These are phyloP conservation scores for Wickerhamiella sergipiensis DNA, from an alignment of 805 yeast genomes.

Conservation along the genomic window DNA sequence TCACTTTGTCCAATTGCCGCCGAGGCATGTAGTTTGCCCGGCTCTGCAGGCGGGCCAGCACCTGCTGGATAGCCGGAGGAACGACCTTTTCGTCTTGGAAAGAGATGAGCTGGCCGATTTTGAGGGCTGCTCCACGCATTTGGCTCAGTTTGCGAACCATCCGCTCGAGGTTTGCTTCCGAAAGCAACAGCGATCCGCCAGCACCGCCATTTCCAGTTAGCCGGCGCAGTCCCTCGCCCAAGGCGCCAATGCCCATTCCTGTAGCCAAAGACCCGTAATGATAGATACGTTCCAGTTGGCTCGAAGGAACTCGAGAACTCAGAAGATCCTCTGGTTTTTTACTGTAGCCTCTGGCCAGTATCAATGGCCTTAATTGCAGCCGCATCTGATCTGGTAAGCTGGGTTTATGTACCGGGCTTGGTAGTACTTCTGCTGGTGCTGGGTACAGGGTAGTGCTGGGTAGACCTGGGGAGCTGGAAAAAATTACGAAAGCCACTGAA, in stretches of 20 bases:
- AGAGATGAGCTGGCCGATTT: conserved; percentile 92
- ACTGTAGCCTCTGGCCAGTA: neutral
- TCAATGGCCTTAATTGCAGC: neutral
- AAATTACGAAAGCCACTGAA: neutral
- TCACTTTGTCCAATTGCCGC: conserved; percentile 65
- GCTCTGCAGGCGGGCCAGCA: conserved; percentile 76
- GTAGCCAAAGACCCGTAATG: conserved; percentile 93
- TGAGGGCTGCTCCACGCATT: conserved; percentile 98
- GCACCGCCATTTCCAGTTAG: conserved; percentile 22
- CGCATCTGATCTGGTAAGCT: neutral
- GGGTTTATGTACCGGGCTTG: no score
- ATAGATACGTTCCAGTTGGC: conserved; percentile 75
- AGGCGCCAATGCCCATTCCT: conserved; percentile 72
- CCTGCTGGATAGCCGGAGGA: conserved; percentile 73
- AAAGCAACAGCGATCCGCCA: conserved; percentile 45
- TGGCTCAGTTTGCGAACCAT: conserved; percentile 77
- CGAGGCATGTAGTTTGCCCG: conserved; percentile 96
- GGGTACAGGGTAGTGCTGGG: neutral
- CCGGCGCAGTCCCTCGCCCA: conserved; percentile 62
- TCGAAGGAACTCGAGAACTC: conserved; percentile 67
- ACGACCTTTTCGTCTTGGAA: conserved; percentile 81
- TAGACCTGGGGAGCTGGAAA: neutral
- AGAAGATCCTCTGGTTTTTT: conserved; percentile 30
- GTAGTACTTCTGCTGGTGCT: no score
- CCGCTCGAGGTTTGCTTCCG: conserved; percentile 73